Evolutionary conservation across 2,329 filamentous ascomycete species (phyloP).

Genomic region (Colletotrichum truncatum): DNA sequence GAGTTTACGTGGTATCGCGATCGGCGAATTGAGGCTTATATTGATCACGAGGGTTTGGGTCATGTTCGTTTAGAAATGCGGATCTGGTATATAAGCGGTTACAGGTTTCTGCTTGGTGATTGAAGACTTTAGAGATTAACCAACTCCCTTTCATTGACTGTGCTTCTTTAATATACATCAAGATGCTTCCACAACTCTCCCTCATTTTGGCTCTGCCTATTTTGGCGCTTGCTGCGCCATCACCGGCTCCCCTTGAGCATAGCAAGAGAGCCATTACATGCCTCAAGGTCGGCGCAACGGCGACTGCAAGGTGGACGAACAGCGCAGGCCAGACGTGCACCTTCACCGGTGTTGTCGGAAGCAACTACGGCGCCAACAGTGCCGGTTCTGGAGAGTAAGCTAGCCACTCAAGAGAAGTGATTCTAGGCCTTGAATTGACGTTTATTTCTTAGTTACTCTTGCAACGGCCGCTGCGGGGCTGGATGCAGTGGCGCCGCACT

Average conservation of each 20-base stretch:
- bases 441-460: conserved; percentile 50
- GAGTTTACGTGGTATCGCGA: background rate
- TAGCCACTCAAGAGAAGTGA: background rate
- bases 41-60: background rate
- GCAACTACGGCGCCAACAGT: conserved; percentile 55
- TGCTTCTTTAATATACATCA: too few relatives aligned
- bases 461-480: conserved; percentile 58
- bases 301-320: conserved; percentile 57
- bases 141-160: background rate
- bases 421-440: background rate
- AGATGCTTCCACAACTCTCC: conserved; percentile 22
- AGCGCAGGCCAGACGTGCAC: conserved; percentile 50
- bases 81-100: background rate
- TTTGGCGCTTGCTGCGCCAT: conserved; percentile 22
- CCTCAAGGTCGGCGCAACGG: conserved; percentile 47
- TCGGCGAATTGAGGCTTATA: conserved; percentile 13
- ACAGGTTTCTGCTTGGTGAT: too few relatives aligned
- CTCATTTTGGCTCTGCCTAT: conserved; percentile 25
- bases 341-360: conserved; percentile 54
- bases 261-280: conserved; percentile 46
- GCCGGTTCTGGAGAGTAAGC: conserved; percentile 53
- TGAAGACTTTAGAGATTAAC: too few relatives aligned
- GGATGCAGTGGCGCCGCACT: conserved; percentile 53
- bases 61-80: background rate
- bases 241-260: conserved; percentile 9